phyloP scores from a whole-genome alignment of 495 filamentous ascomycete genomes.

The Ascobolus immersus region DNA sequence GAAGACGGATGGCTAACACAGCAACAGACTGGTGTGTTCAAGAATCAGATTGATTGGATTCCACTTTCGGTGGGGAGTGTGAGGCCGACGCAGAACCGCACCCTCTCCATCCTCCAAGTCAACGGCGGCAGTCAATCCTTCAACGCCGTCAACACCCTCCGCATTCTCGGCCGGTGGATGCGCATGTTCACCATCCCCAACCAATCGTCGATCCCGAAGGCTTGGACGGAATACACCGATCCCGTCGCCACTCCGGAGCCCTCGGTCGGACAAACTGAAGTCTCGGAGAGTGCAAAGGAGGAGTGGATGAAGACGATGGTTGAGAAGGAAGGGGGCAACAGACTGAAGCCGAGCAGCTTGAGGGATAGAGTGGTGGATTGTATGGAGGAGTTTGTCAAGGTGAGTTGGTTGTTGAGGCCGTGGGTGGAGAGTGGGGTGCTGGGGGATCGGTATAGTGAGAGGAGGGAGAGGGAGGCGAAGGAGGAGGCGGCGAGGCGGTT shows the following conservation, averaged over 20 bases:
- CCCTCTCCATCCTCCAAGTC: constrained; percentile 38
- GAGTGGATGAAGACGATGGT: constrained; percentile 5
- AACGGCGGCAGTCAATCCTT: constrained; percentile 45
- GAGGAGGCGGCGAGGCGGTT: constrained; percentile 14
- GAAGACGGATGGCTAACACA: neutral
- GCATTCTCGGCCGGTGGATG: constrained; percentile 52
- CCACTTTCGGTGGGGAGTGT: constrained; percentile 36
- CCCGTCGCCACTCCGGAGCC: too few relatives aligned
- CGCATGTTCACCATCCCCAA: constrained; percentile 52
- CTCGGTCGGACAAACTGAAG: too few relatives aligned
- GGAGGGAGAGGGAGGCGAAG: constrained; percentile 23
- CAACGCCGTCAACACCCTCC: constrained; percentile 46
- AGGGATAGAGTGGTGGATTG: constrained; percentile 45
- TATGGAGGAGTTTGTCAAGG: constrained; percentile 58
- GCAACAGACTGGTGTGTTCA: constrained; percentile 38
- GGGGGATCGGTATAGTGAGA: constrained; percentile 38
- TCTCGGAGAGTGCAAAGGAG: too few relatives aligned
- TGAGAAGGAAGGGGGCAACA: constrained; percentile 23
- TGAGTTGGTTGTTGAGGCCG: constrained; percentile 38
- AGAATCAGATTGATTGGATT: constrained; percentile 57
- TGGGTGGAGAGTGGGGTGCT: constrained; percentile 37
- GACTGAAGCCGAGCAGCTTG: constrained; percentile 35
- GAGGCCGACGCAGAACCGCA: constrained; percentile 43
- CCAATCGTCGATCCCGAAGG: constrained; percentile 38
- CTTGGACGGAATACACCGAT: constrained; percentile 37